Evolutionary conservation across 2,329 filamentous ascomycete species (phyloP).

Genomic region (Pseudopyricularia cyperi): DNA sequence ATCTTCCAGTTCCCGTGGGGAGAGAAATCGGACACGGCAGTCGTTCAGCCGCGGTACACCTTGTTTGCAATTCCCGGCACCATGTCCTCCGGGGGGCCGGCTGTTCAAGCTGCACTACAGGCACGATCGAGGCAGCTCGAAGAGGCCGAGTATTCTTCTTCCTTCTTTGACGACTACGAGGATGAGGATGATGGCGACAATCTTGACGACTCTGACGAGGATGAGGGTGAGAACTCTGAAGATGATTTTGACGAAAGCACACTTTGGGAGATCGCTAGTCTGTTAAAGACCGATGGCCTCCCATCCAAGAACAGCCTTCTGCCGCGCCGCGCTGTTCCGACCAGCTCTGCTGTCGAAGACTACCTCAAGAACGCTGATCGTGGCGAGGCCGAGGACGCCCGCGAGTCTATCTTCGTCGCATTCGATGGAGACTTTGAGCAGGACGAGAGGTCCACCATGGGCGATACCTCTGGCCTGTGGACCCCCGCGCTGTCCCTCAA

Average conservation of each 20-base stretch:
- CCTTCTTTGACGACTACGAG: constrained; percentile 49
- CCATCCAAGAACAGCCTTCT: constrained; percentile 39
- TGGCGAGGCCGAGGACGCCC: constrained; percentile 10
- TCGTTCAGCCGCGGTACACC: constrained; percentile 21
- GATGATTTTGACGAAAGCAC: constrained; percentile 49
- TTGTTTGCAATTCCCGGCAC: constrained; percentile 36
- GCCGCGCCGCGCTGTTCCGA: constrained; percentile 14
- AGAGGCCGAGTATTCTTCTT: constrained; percentile 29
- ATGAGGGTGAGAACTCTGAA: constrained; percentile 24
- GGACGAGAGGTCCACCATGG: constrained; percentile 5
- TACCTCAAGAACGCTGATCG: constrained; percentile 16
- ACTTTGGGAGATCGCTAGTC: constrained; percentile 49
- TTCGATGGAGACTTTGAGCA: constrained; percentile 11
- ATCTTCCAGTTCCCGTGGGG: constrained; percentile 57
- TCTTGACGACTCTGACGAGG: constrained; percentile 21
- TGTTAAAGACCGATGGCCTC: constrained; percentile 38
- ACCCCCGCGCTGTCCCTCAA: constrained; percentile 1
- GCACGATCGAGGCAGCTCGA: constrained; percentile 22
- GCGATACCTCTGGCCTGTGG: constrained; percentile 6
- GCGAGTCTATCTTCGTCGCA: constrained; percentile 19
- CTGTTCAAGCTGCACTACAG: constrained; percentile 16
- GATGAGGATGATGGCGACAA: constrained; percentile 29
- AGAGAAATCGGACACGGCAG: constrained; percentile 45
- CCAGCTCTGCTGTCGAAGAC: constrained; percentile 16
- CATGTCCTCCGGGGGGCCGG: constrained; percentile 28